Percentiles rank a stretch among this genome's conserved stretches.
Conservation (phyloP, 2,329 filamentous ascomycete species). For the Nakataea oryzae region DNA sequence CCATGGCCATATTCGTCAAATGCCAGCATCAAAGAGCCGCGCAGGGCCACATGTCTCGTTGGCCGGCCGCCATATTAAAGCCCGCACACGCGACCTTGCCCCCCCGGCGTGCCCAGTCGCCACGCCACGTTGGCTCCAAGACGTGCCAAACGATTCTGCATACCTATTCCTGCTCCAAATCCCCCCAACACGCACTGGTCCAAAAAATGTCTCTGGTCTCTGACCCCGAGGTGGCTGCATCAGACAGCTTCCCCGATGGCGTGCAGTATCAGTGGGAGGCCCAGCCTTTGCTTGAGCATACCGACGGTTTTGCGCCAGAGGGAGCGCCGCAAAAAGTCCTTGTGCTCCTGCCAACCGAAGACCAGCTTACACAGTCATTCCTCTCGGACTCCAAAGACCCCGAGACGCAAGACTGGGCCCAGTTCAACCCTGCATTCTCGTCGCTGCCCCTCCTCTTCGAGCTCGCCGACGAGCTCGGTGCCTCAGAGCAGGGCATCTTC, state of each 20-base stretch:
- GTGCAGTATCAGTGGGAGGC: neutral
- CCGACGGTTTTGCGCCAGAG: neutral
- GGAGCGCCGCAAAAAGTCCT: neutral
- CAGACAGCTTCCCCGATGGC: neutral
- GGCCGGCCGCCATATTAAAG: neutral
- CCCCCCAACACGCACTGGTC: neutral
- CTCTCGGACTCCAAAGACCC: neutral
- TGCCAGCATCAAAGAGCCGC: neutral
- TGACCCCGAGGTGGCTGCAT: too few species aligned
- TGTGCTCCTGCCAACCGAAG: neutral
- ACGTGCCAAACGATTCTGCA: neutral
- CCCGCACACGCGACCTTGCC: neutral
- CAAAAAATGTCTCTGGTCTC: neutral
- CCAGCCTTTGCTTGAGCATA: neutral
- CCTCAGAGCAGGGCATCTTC: neutral
- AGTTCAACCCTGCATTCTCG: neutral
- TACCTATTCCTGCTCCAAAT: neutral
- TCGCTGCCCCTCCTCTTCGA: neutral
- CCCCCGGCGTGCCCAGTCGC: too few species aligned
- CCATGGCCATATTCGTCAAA: neutral
- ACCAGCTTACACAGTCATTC: neutral
- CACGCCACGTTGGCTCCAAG: neutral
- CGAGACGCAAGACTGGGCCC: neutral
- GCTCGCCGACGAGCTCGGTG: neutral
- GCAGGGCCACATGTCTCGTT: neutral